Evolutionary conservation across 495 filamentous ascomycete species (phyloP).

Genomic region (Thermothielavioides terrestris): DNA sequence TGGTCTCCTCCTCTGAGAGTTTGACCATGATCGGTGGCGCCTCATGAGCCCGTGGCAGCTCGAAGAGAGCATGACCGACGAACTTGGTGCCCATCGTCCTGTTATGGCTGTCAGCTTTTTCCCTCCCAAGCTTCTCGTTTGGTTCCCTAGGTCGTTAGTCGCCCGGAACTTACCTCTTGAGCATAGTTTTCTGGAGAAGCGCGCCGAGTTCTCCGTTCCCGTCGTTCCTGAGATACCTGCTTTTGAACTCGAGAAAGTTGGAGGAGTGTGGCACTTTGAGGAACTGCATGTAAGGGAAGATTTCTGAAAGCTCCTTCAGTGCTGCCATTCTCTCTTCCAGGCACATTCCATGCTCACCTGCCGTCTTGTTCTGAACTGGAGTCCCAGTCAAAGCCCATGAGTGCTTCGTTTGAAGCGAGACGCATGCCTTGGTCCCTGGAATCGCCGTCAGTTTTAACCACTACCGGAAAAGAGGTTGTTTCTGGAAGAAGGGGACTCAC

Average conservation of each 20-base stretch:
- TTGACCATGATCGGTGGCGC: background rate
- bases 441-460: background rate
- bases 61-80: constrained; percentile 46
- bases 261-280: constrained; percentile 40
- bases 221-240: constrained; percentile 37
- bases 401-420: constrained; percentile 5
- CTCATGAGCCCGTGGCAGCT: constrained; percentile 38
- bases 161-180: background rate
- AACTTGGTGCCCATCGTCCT: constrained; percentile 45
- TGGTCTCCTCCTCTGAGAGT: background rate
- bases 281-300: constrained; percentile 34
- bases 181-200: background rate
- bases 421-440: constrained; percentile 15
- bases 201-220: background rate
- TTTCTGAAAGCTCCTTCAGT: background rate
- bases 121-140: too few relatives aligned
- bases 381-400: constrained; percentile 29
- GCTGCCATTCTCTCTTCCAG: background rate
- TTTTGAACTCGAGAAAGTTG: constrained; percentile 35
- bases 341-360: constrained; percentile 15
- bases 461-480: background rate
- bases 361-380: constrained; percentile 24
- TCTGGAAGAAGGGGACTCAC: background rate
- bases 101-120: constrained; percentile 15
- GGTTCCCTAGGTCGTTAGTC: background rate